These are phyloP conservation scores for Danielozyma ontarioensis DNA, from an alignment of 805 yeast genomes.

Conservation along the genomic window DNA sequence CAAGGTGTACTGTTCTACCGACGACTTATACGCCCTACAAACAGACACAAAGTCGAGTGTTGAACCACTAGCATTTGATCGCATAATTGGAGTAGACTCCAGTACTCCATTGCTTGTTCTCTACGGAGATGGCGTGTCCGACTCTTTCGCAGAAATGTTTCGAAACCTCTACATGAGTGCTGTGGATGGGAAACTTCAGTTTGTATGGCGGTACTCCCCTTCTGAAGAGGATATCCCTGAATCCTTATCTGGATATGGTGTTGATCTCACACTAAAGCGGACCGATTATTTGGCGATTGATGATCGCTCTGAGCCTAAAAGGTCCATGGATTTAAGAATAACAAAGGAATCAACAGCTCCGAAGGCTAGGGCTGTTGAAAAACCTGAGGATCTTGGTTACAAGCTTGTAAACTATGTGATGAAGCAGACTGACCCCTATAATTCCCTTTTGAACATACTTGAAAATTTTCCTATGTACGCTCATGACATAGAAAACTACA, in stretches of 20 bases:
- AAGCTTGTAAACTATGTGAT: conserved; percentile 6
- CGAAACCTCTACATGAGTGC: conserved; percentile 57
- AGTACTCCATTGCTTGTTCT: conserved; percentile 52
- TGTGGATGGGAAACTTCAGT: conserved; percentile 57
- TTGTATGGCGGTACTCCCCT: conserved; percentile 71
- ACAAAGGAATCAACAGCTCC: conserved; percentile 12
- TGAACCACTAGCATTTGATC: conserved; percentile 46
- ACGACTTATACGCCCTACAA: conserved; percentile 76
- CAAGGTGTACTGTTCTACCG: conserved; percentile 56
- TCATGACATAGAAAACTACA: conserved; percentile 4
- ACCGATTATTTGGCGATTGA: conserved; percentile 65
- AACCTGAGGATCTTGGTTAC: conserved; percentile 3
- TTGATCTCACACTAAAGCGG: conserved; percentile 56
- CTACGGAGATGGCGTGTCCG: conserved; percentile 59
- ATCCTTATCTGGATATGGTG: conserved; percentile 58
- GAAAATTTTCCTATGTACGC: conserved; percentile 9
- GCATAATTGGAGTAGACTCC: conserved; percentile 53
- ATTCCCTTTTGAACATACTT: conserved; percentile 2
- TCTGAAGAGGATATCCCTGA: conserved; percentile 16
- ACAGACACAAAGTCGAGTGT: conserved; percentile 34
- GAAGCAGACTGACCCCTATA: conserved; percentile 1
- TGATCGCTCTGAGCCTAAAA: conserved; percentile 38
- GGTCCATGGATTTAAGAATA: conserved; percentile 3
- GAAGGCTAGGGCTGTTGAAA: not conserved
- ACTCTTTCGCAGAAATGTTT: conserved; percentile 52